Percentiles rank a stretch among this genome's conserved stretches.
phyloP scores from a whole-genome alignment of 2,329 filamentous ascomycete species.

The Botryotinia convoluta region DNA sequence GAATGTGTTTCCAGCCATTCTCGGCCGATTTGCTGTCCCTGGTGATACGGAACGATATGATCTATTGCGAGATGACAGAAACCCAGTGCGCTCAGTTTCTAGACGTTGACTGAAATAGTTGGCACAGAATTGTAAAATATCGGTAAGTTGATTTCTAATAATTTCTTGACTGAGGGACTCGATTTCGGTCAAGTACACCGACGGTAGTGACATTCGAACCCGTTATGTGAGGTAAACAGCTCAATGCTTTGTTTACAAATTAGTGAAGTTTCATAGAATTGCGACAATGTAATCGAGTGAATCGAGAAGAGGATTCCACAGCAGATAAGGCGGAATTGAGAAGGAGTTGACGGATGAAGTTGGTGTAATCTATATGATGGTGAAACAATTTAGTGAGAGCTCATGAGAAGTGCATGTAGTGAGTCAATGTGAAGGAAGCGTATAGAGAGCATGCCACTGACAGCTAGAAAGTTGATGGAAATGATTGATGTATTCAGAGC shows the following conservation, averaged over 20 bases:
- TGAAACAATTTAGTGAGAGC: slow-evolving; percentile 9
- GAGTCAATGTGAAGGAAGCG: not conserved
- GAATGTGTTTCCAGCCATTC: slow-evolving; percentile 74
- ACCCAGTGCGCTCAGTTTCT: slow-evolving; percentile 60
- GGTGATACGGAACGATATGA: slow-evolving; percentile 36
- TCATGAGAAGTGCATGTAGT: not conserved
- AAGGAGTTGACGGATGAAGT: not conserved
- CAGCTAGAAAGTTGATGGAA: not conserved
- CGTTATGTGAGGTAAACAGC: not conserved
- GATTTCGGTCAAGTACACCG: slow-evolving; percentile 60
- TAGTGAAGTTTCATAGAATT: slow-evolving; percentile 6
- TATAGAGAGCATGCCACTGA: not conserved
- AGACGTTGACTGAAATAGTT: slow-evolving; percentile 66
- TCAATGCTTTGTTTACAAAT: slow-evolving; percentile 17
- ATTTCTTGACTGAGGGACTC: slow-evolving; percentile 61
- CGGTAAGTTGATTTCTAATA: slow-evolving; percentile 55
- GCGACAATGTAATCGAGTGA: not conserved
- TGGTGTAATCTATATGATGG: slow-evolving; percentile 4
- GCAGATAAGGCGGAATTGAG: slow-evolving; percentile 6
- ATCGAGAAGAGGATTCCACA: slow-evolving; percentile 6
- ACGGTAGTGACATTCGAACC: slow-evolving; percentile 48
- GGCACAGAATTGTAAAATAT: slow-evolving; percentile 69
- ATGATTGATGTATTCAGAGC: not conserved
- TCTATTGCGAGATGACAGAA: slow-evolving; percentile 43
- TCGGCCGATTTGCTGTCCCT: slow-evolving; percentile 38